Evolutionary conservation across 768 basidiomycete species (phyloP), one percentile per base, ranked within the genome.

Genomic region (Tylopilus balloui): DNA sequence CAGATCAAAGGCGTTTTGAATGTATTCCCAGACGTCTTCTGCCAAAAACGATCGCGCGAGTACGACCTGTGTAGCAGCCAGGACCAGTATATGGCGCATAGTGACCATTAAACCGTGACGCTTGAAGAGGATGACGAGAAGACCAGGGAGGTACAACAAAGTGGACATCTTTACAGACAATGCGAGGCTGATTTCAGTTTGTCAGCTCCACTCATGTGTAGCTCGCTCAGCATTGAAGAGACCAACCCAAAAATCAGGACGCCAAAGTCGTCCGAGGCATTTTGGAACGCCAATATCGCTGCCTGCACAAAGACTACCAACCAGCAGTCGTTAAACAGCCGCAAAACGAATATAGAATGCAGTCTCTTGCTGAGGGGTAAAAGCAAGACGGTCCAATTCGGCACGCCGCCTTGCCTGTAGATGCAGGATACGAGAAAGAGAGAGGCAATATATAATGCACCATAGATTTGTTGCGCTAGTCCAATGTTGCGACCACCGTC

Each of bases 271-370:
- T 88, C 84, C 49, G 77, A 67, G 10, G 76, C 76, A 19, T 64
- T 64, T 54, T 83, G 82, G 53, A 83, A 83, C 1, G 84, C 78
- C 8, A 88, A 61, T 19, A 94, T 75, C 2, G 89, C 78, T 0
- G 77, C 73, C 55, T 91, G 79, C 27, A 86, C 72, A 4, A 79
- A 74, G 15, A 88, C 65, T 0, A 84, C 73, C 3, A 86, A 77
- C 91, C 91, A 93, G 62, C 89, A 90, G 64, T 99, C 96, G 62
- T 97, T 97, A 75, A 99, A 99, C 6, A 97, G 72, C 17, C 96
- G 79, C 45, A 99, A 72, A 12, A 88, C 81, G 65, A 85, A 98
- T 46, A 98, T 89, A 12, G 95, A 97, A 62, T 97, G 95, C 4
- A 95, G 73, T 45, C 96, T 78, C 69, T 97, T 98, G 78, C 92